Conservation (phyloP, 2,329 filamentous ascomycete species). For the Cladosporium cucumerinum region DNA sequence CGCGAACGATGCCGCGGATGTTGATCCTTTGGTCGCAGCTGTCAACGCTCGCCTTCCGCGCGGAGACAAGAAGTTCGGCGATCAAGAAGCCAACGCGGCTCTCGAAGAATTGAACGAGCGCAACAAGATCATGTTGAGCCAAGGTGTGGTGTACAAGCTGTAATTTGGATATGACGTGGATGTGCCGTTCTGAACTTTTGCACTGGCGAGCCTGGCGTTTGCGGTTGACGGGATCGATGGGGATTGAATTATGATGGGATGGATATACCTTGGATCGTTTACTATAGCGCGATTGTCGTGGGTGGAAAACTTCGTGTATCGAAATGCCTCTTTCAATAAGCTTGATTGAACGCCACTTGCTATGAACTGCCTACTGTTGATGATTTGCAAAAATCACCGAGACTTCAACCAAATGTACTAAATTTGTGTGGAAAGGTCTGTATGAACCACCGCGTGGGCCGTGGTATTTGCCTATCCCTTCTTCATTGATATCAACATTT, state of each 20-base stretch:
- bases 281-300: neutral
- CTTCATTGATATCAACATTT: neutral
- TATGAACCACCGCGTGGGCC: neutral
- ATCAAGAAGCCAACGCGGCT: constrained; percentile 70
- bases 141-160: constrained; percentile 51
- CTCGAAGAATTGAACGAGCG: constrained; percentile 74
- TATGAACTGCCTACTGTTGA: neutral
- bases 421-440: neutral
- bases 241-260: constrained; percentile 1
- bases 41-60: constrained; percentile 71
- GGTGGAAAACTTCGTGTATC: neutral
- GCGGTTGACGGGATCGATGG: neutral
- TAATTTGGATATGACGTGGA: constrained; percentile 20
- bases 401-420: too few species aligned
- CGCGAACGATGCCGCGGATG: constrained; percentile 74
- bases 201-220: neutral
- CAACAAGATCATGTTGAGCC: constrained; percentile 79
- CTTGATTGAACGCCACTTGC: neutral
- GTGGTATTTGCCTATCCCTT: neutral
- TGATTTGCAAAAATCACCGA: neutral
- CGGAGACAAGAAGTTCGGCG: constrained; percentile 59
- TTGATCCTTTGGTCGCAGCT: constrained; percentile 70
- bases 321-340: neutral
- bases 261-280: constrained; percentile 2
- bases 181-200: neutral